Base-by-base conservation (phyloP, 306 rosid genomes). In the Castanospermum australe region DNA sequence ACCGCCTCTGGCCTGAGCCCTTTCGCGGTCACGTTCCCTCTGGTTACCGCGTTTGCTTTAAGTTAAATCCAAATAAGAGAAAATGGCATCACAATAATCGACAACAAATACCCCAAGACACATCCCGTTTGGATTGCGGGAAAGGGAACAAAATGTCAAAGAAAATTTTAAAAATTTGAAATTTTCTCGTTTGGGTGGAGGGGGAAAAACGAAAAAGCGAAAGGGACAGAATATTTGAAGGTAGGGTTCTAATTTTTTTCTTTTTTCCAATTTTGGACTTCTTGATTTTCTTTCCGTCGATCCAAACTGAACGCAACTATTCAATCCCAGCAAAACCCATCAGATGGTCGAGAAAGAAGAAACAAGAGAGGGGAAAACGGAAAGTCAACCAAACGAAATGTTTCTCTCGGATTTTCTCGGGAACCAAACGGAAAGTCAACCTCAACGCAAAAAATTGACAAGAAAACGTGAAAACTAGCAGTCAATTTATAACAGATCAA, bases 1-100 rank as follows among this genome's bases (percentile, higher is more conserved):
- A 54, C 88, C 84, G 1, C 59, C 33, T 59, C 97, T 84, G 44
- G 93, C 24, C 76, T 82, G 88, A 82, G 96, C 94, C 88, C 92
- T 87, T 86, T 89, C 96, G 48, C 97, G 91, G 66, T 87, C 97
- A 61, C 65, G 38, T 0, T 87, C 92, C 73, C 97, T 92, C 86
- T 90, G 92, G 72, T 76, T 92, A 81, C 97, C 96, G 51, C 97
- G 91, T 92, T 78, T 73, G 80, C 91, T 86, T 25, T 65, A 81
- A 65, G 96, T 92, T 83, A 90, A 90, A 79, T 81, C 32, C 55
- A 81, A 81, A 76, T 86, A 82, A 78, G 51, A 11, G 15, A 4
- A 42, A 24, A 36, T 13, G 25, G 15, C 8, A 63, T 74, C 73
- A 57, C 71, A 55, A 60, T 32, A 30, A 30, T 59, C 61, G 15